phyloP scores from a whole-genome alignment of 306 rosid genomes.

The Notholithocarpus densiflorus region DNA sequence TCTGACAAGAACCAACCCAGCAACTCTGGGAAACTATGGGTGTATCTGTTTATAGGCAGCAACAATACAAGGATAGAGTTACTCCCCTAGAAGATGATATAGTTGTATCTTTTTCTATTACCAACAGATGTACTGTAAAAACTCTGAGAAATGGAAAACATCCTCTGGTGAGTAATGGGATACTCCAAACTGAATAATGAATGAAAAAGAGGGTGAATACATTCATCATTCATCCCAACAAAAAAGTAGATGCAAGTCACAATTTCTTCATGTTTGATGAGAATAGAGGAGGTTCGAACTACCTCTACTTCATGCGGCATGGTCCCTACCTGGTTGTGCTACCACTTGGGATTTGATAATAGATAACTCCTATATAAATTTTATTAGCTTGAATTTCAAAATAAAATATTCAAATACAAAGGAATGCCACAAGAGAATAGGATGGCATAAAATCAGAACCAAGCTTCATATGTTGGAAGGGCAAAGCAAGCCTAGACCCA shows the following conservation, averaged over 20 bases:
- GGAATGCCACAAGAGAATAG: no score
- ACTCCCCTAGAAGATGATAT: conserved; percentile 3
- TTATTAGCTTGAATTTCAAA: no score
- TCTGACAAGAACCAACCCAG: conserved; percentile 8
- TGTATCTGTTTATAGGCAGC: conserved; percentile 9
- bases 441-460: not conserved
- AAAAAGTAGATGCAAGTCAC: not conserved
- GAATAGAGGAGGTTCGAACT: no score
- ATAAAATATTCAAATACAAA: no score
- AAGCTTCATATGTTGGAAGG: not conserved
- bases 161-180: not conserved
- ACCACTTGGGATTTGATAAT: not conserved
- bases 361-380: no score
- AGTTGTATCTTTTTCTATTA: not conserved
- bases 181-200: not conserved
- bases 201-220: not conserved
- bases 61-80: conserved; percentile 7
- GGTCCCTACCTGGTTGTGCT: not conserved
- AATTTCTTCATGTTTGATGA: no score
- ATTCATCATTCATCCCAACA: not conserved
- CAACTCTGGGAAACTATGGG: conserved; percentile 6
- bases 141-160: not conserved
- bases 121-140: not conserved
- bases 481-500: not conserved
- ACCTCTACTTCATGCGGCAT: no score